A percentile compares a stretch with the other conserved stretches of the same genome.
These are phyloP conservation scores for Pseudotulostoma volvatum DNA, from an alignment of 495 filamentous ascomycete genomes.

Conservation along the genomic window DNA sequence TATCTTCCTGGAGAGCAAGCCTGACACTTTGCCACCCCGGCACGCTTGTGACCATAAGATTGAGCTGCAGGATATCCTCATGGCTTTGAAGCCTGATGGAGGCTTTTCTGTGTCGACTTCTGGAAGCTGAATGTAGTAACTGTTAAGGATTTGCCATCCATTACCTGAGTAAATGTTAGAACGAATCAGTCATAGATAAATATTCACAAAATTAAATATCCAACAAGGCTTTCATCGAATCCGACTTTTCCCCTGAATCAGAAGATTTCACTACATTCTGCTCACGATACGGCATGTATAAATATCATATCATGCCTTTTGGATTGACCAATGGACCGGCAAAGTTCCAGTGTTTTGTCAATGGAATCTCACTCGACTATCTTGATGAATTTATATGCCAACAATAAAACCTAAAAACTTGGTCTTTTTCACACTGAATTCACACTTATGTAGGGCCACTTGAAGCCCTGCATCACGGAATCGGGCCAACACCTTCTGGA, in stretches of 20 bases:
- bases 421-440: no score
- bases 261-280: not conserved
- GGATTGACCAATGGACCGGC: not conserved
- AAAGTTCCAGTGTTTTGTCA: slow-evolving; percentile 1
- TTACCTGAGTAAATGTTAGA: slow-evolving; percentile 25
- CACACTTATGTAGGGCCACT: no score
- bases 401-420: no score
- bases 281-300: not conserved
- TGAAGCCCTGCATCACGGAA: no score
- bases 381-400: slow-evolving; percentile 16
- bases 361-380: slow-evolving; percentile 6
- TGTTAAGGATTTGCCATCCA: slow-evolving; percentile 25
- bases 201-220: slow-evolving; percentile 33
- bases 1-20: no score
- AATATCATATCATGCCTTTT: not conserved
- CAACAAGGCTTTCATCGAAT: slow-evolving; percentile 23
- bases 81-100: slow-evolving; percentile 18
- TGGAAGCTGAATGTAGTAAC: slow-evolving; percentile 24
- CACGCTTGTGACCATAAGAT: slow-evolving; percentile 2
- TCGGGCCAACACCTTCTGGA: slow-evolving; percentile 10
- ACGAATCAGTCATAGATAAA: slow-evolving; percentile 11
- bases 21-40: not conserved
- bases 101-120: slow-evolving; percentile 29
- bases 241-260: slow-evolving; percentile 3
- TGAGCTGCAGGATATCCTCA: slow-evolving; percentile 12